phyloP scores from a whole-genome alignment of 768 basidiomycete genomes.

The Panellus pusillus region DNA sequence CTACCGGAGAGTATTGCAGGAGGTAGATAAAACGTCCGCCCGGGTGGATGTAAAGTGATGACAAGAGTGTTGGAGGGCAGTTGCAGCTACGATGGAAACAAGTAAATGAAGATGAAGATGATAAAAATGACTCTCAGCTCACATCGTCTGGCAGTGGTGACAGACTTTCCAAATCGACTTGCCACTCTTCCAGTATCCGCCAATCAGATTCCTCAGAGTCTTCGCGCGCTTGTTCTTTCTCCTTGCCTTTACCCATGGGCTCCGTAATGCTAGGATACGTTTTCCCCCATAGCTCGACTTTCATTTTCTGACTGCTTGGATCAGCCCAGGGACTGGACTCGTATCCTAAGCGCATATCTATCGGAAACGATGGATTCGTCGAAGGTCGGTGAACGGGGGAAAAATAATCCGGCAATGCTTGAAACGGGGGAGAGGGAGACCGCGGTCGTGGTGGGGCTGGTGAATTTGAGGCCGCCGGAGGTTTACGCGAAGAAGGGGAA shows the following conservation, averaged over 20 bases:
- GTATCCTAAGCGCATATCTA: slow-evolving; percentile 50
- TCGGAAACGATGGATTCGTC: slow-evolving; percentile 73
- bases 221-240: slow-evolving; percentile 33
- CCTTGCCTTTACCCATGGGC: slow-evolving; percentile 44
- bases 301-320: slow-evolving; percentile 50
- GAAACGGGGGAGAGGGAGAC: slow-evolving; percentile 11
- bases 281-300: slow-evolving; percentile 61
- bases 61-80: slow-evolving; percentile 77
- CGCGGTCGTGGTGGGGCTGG: slow-evolving; percentile 15
- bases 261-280: slow-evolving; percentile 26
- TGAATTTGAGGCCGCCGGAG: slow-evolving; percentile 20
- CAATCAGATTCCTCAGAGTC: slow-evolving; percentile 39
- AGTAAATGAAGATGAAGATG: slow-evolving; percentile 14
- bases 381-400: slow-evolving; percentile 82
- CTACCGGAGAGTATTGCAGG: slow-evolving; percentile 30
- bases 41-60: slow-evolving; percentile 61
- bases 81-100: slow-evolving; percentile 32
- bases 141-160: slow-evolving; percentile 64
- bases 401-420: slow-evolving; percentile 56
- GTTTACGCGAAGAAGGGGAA: slow-evolving; percentile 17
- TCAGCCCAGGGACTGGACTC: slow-evolving; percentile 60
- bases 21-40: slow-evolving; percentile 60
- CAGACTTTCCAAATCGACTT: slow-evolving; percentile 58
- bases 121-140: slow-evolving; percentile 26
- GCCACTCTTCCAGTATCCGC: slow-evolving; percentile 69